Evolutionary conservation across 495 filamentous ascomycete species (phyloP).

Genomic region (Aspergillus coremiiformis): DNA sequence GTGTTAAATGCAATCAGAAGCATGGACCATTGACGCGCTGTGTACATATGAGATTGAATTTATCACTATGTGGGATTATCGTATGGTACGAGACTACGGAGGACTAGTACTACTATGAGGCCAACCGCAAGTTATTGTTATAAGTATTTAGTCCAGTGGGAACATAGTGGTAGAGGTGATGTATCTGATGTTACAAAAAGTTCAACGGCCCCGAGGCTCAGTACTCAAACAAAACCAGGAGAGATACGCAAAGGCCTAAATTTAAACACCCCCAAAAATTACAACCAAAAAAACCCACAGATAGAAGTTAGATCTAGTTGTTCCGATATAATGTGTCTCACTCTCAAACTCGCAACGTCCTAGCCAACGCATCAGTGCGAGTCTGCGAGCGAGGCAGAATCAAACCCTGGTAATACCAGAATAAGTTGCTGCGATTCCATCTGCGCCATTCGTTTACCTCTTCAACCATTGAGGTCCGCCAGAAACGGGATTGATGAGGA

Average conservation of each 20-base stretch:
- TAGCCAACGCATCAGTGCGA: constrained; percentile 33
- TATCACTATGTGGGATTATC: too few species aligned
- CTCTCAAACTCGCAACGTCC: constrained; percentile 45
- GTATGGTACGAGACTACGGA: too few species aligned
- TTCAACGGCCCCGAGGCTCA: too few species aligned
- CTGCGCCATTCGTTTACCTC: constrained; percentile 48
- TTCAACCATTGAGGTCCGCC: constrained; percentile 37
- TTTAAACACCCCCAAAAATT: too few species aligned
- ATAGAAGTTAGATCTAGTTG: background rate
- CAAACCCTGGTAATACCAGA: constrained; percentile 21
- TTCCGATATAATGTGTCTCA: constrained; percentile 36
- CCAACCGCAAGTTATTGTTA: too few species aligned
- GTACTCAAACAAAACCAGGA: background rate
- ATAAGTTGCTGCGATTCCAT: constrained; percentile 23
- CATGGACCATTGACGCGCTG: too few species aligned
- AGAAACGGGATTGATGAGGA: constrained; percentile 38
- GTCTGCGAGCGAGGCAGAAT: constrained; percentile 47
- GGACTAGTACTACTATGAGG: too few species aligned
- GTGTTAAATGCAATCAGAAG: background rate
- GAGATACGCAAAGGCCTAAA: background rate
- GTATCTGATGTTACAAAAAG: background rate
- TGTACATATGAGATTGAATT: too few species aligned
- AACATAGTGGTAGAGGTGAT: background rate
- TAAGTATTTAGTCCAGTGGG: too few species aligned
- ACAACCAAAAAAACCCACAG: background rate